phyloP scores from a whole-genome alignment of 495 filamentous ascomycete species.

The Xylaria palmicola region DNA sequence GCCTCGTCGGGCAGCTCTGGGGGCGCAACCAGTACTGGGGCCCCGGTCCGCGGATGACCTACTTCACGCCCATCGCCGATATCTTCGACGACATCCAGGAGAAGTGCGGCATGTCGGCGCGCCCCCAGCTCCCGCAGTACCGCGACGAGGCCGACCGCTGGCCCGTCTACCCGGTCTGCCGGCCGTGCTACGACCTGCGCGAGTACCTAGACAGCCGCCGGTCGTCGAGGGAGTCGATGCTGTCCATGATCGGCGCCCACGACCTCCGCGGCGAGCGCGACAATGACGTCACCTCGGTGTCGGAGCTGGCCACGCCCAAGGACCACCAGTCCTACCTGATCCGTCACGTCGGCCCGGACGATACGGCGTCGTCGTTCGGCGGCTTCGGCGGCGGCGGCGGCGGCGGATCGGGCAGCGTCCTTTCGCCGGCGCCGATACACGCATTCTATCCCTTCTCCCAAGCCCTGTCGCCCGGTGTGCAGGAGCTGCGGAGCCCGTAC shows the following conservation, averaged over 20 bases:
- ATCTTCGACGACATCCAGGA: constrained; percentile 35
- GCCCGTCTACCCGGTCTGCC: constrained; percentile 30
- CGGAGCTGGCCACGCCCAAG: constrained; percentile 31
- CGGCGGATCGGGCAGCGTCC: background rate
- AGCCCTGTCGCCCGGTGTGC: constrained; percentile 17
- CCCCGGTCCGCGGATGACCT: constrained; percentile 26
- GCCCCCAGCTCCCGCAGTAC: constrained; percentile 29
- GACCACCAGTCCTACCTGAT: constrained; percentile 27
- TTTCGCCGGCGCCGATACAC: constrained; percentile 26
- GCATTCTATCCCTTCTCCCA: constrained; percentile 20
- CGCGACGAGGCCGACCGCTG: constrained; percentile 28
- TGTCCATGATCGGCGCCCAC: constrained; percentile 30
- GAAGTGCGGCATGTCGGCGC: constrained; percentile 23
- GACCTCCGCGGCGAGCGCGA: constrained; percentile 26
- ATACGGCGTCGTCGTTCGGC: constrained; percentile 20
- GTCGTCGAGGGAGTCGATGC: constrained; percentile 28
- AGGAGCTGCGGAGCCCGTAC: constrained; percentile 28
- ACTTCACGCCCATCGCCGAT: constrained; percentile 36
- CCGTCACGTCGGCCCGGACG: constrained; percentile 24
- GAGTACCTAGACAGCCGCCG: constrained; percentile 31
- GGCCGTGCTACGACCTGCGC: constrained; percentile 27
- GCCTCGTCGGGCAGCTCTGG: constrained; percentile 37
- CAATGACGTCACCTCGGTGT: constrained; percentile 31
- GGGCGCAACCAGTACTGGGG: constrained; percentile 34
- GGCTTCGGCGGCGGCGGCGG: too few relatives aligned